Evolutionary conservation across 352 stramenopile species (phyloP), one percentile per base, ranked within the genome.

Genomic region (Elongisporangium prolatum): DNA sequence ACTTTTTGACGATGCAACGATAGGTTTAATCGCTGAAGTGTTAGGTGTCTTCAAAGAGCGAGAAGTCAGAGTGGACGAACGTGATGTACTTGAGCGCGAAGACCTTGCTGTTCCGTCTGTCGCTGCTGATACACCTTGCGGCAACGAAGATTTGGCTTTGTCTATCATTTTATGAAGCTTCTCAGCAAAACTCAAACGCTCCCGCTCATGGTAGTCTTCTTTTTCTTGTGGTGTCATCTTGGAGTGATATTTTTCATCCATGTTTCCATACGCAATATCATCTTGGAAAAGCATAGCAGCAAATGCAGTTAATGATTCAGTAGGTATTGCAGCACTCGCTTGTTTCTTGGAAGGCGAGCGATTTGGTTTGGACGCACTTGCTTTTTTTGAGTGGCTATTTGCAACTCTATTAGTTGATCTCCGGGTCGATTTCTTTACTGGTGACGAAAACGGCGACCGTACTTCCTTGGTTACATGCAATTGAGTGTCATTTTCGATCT

Each of bases 111-210:
- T 71, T 78, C 18, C 48, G 13, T 52, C 48, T 52, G 48, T 9
- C 11, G 21, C 18, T 52, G 48, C 48, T 52, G 48, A 52, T n/a
- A 52, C 21, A 17, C 44, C 64, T 11, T 48, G 60, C 13, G 77
- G 72, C 9, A 90, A 59, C 11, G 72, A 80, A 1, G 74, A 84
- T 57, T 94, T 90, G 8, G 84, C 80, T 54, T 89, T 89, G 55
- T 94, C 84, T 55, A 94, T 94, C 84, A 92, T 92, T 51, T 90
- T 90, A 72, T 94, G 84, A 14, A 94, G 59, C 47, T 94, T 94
- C 50, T 94, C 82, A 10, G 84, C 84, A 64, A 94, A 94, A 21
- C 79, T 91, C 48, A 94, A 50, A 7, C 84, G 68, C 38, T 89
- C 77, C 13, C 72, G 70, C 49, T 90, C 80, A 57, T 71, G 65